Conservation (phyloP, 179 eudicot genomes). For the Camellia oleifera region DNA sequence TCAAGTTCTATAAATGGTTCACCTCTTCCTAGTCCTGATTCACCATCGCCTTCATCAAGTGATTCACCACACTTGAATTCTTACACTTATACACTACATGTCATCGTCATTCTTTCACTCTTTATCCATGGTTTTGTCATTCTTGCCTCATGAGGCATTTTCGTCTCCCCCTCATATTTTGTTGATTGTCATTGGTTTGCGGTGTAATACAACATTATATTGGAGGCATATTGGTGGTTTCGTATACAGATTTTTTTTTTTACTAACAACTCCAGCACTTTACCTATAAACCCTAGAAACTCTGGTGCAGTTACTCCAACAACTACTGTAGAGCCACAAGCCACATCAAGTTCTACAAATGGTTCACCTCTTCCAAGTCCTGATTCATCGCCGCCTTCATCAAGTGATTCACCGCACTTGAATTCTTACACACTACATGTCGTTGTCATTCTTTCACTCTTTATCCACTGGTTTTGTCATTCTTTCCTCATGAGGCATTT, state of each 20-base stretch:
- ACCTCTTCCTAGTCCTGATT: conserved; percentile 16
- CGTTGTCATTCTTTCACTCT: neutral
- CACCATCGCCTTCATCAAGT: neutral
- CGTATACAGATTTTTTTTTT: neutral
- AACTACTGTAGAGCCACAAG: conserved; percentile 59
- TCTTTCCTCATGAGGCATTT: conserved; percentile 7
- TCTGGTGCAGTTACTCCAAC: conserved; percentile 39
- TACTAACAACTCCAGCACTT: conserved; percentile 35
- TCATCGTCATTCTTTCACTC: neutral
- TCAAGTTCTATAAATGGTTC: conserved; percentile 29
- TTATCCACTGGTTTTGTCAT: neutral
- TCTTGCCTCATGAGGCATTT: conserved; percentile 6
- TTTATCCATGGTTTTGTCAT: neutral
- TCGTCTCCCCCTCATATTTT: neutral
- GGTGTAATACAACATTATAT: neutral
- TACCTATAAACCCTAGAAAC: conserved; percentile 45
- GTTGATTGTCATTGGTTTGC: neutral
- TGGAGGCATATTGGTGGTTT: neutral
- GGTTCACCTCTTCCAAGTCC: conserved; percentile 26
- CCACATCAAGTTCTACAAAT: conserved; percentile 32
- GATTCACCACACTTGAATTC: conserved; percentile 12
- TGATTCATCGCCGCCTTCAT: neutral
- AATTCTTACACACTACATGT: neutral
- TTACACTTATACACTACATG: neutral
- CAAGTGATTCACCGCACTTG: conserved; percentile 11